These are phyloP conservation scores for Aspergillus aculeatinus DNA, from an alignment of 2,329 filamentous ascomycete genomes.

Conservation along the genomic window DNA sequence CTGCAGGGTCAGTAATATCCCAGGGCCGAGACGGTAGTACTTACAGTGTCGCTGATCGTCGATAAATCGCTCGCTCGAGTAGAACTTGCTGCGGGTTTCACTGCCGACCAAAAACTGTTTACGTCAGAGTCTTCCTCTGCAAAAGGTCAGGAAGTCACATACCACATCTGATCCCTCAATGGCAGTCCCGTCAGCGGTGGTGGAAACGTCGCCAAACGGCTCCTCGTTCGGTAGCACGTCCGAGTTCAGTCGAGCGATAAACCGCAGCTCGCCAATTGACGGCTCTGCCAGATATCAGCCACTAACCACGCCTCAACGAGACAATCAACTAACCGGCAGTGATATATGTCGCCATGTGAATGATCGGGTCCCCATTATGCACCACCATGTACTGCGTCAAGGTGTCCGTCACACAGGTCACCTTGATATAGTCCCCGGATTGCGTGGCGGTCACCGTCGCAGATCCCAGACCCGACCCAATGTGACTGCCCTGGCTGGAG, in stretches of 20 bases:
- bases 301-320: neutral
- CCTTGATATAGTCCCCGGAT: constrained; percentile 55
- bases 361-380: constrained; percentile 58
- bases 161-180: constrained; percentile 60
- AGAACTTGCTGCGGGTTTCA: constrained; percentile 69
- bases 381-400: constrained; percentile 65
- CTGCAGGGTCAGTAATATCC: neutral
- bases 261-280: constrained; percentile 60
- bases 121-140: neutral
- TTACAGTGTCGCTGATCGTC: constrained; percentile 63
- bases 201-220: constrained; percentile 57
- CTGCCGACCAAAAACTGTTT: constrained; percentile 55
- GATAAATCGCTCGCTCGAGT: constrained; percentile 67
- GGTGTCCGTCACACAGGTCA: constrained; percentile 60
- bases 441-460: constrained; percentile 54
- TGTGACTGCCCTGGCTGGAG: constrained; percentile 52
- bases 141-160: constrained; percentile 4
- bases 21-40: neutral
- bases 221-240: constrained; percentile 53
- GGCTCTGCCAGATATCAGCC: constrained; percentile 42
- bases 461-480: constrained; percentile 59
- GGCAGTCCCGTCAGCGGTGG: constrained; percentile 52
- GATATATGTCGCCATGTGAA: constrained; percentile 64
- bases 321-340: constrained; percentile 40
- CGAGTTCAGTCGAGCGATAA: constrained; percentile 60